Conservation (phyloP, 2,329 filamentous ascomycete genomes). For the Venturia asperata region DNA sequence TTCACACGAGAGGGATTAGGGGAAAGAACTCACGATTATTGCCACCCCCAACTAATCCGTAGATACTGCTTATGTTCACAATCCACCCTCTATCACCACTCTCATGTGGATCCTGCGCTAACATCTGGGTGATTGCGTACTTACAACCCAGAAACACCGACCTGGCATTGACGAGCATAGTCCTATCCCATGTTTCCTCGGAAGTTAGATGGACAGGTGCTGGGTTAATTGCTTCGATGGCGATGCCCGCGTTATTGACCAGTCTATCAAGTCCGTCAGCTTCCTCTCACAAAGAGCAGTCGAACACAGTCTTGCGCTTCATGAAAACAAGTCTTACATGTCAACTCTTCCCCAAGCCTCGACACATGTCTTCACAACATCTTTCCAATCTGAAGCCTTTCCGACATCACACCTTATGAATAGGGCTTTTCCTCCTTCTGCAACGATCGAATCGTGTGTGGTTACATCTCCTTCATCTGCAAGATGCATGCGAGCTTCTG, state of each 20-base stretch:
- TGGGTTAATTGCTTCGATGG: constrained; percentile 30
- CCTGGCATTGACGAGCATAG: constrained; percentile 32
- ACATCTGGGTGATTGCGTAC: constrained; percentile 44
- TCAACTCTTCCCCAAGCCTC: constrained; percentile 22
- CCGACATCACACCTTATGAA: constrained; percentile 34
- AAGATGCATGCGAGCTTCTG: constrained; percentile 22
- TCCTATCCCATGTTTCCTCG: constrained; percentile 41
- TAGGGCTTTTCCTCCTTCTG: constrained; percentile 29
- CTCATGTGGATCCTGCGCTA: constrained; percentile 38
- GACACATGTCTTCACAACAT: constrained; percentile 24
- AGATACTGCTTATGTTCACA: constrained; percentile 43
- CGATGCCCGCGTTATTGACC: constrained; percentile 43
- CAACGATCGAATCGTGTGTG: constrained; percentile 29
- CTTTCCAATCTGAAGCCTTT: constrained; percentile 24
- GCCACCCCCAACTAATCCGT: constrained; percentile 26
- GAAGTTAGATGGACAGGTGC: constrained; percentile 41
- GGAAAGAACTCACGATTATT: background rate
- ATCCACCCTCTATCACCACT: constrained; percentile 44
- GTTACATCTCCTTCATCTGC: constrained; percentile 25
- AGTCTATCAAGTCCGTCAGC: constrained; percentile 23
- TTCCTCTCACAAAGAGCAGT: background rate
- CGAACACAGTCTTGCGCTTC: no score
- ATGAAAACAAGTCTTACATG: constrained; percentile 16
- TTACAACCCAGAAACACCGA: constrained; percentile 41
- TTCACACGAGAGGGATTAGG: no score